phyloP scores from a whole-genome alignment of 495 filamentous ascomycete genomes.

The Penicillium samsonianum region DNA sequence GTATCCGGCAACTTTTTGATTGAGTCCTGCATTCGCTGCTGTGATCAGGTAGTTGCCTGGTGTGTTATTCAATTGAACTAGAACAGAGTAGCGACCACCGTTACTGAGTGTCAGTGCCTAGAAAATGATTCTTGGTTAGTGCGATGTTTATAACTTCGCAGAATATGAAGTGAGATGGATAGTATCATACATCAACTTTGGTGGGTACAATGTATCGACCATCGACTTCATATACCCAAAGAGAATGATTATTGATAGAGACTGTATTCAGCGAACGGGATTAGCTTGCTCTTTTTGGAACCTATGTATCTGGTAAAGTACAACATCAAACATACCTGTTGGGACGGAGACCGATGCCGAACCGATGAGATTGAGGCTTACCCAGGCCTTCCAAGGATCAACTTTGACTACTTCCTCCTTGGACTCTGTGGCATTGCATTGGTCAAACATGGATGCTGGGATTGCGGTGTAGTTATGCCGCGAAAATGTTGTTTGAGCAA shows the following conservation, averaged over 20 bases:
- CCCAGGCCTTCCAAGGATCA: slow-evolving; percentile 1
- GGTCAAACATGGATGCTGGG: slow-evolving; percentile 3
- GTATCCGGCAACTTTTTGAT: slow-evolving; percentile 21
- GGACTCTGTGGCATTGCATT: slow-evolving; percentile 3
- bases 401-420: slow-evolving; percentile 3
- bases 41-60: slow-evolving; percentile 24
- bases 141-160: too few relatives aligned
- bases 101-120: slow-evolving; percentile 17
- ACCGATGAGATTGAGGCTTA: slow-evolving; percentile 9
- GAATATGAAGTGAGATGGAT: too few relatives aligned
- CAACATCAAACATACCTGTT: too few relatives aligned
- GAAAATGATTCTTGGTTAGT: too few relatives aligned
- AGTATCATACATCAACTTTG: slow-evolving; percentile 19
- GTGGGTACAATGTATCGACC: slow-evolving; percentile 25
- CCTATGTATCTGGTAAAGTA: slow-evolving; percentile 17
- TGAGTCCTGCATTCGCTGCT: slow-evolving; percentile 18
- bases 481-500: slow-evolving; percentile 5
- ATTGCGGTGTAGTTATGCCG: slow-evolving; percentile 2
- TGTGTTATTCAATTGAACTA: slow-evolving; percentile 26
- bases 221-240: slow-evolving; percentile 32
- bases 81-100: slow-evolving; percentile 25
- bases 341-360: neutral
- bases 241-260: slow-evolving; percentile 26
- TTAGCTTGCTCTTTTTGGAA: too few relatives aligned
- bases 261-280: too few relatives aligned